A percentile compares a stretch with the other conserved stretches of the same genome.
These are phyloP conservation scores for Thelonectria rubi DNA, from an alignment of 2,329 filamentous ascomycete species.

Conservation along the genomic window DNA sequence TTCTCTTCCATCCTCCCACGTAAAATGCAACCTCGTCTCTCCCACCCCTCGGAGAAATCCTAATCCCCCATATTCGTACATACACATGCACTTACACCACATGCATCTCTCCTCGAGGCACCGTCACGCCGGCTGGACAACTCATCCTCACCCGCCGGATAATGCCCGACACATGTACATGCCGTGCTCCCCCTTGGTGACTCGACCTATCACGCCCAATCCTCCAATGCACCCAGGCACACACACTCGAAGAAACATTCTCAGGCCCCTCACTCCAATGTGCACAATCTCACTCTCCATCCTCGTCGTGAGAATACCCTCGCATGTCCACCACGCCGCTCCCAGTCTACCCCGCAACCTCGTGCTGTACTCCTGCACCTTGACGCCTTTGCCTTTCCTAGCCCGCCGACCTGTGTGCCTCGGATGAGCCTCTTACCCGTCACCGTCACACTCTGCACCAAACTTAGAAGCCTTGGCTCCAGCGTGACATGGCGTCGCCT, in stretches of 20 bases:
- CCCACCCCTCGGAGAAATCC: too few species aligned
- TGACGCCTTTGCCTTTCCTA: neutral
- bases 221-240: too few species aligned
- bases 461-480: slow-evolving; percentile 4
- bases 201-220: too few species aligned
- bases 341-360: neutral
- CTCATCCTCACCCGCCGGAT: slow-evolving; percentile 9
- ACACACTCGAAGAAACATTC: neutral
- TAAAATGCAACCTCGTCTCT: too few species aligned
- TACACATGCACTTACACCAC: slow-evolving; percentile 7
- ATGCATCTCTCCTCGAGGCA: neutral
- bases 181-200: too few species aligned
- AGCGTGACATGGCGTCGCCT: slow-evolving; percentile 1
- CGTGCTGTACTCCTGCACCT: slow-evolving; percentile 4
- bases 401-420: neutral
- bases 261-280: too few species aligned
- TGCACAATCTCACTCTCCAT: neutral
- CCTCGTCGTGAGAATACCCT: slow-evolving; percentile 5
- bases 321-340: neutral
- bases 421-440: neutral
- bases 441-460: neutral
- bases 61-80: neutral
- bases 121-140: slow-evolving; percentile 4
- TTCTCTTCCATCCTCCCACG: neutral
- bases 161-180: neutral